These are phyloP conservation scores for Saccharomycopsis vini DNA, from an alignment of 805 yeast species.

Conservation along the genomic window DNA sequence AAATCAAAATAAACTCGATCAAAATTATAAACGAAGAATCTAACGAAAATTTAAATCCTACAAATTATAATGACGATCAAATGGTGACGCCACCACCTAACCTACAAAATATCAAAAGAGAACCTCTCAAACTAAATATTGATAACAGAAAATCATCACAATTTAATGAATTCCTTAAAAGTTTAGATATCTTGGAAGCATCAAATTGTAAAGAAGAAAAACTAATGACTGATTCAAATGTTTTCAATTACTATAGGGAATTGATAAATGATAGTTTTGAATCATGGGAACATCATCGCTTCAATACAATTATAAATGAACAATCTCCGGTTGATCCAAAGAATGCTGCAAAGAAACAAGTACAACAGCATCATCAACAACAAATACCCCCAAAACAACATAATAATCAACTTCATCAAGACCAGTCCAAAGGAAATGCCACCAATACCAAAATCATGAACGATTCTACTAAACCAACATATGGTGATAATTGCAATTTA, in stretches of 20 bases:
- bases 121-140: neutral
- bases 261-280: conserved; percentile 9
- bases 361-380: neutral
- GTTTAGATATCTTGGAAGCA: too few relatives aligned
- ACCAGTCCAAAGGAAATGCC: too few relatives aligned
- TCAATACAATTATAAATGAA: conserved; percentile 2
- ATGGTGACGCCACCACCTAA: too few relatives aligned
- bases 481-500: neutral
- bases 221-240: conserved; percentile 2
- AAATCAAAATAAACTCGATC: too few relatives aligned
- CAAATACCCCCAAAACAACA: neutral
- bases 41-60: too few relatives aligned
- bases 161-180: neutral
- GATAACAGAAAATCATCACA: neutral
- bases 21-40: too few relatives aligned
- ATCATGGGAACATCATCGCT: conserved; percentile 1
- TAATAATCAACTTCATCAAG: too few relatives aligned
- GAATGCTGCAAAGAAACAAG: neutral
- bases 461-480: neutral
- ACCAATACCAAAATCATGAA: neutral
- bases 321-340: neutral
- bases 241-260: conserved; percentile 12
- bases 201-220: too few relatives aligned
- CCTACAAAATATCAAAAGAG: too few relatives aligned
- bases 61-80: too few relatives aligned